Conservation (phyloP, 306 rosid species). For the Vigna nakashimae region DNA sequence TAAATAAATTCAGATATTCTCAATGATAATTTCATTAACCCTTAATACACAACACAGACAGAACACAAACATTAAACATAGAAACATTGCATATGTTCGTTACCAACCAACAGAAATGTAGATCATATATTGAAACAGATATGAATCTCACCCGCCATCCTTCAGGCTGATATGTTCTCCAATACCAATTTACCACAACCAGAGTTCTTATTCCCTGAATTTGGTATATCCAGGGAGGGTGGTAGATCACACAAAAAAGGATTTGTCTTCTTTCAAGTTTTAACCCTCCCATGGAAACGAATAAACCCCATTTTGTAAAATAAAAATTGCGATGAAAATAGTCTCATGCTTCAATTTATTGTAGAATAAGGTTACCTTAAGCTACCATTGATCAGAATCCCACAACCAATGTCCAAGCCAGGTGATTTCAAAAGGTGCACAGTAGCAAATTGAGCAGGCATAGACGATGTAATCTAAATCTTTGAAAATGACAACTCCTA, state of each 20-base stretch:
- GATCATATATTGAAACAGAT: background rate
- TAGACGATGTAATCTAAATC: conserved; percentile 7
- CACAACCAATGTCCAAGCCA: background rate
- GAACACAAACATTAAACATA: conserved; percentile 1
- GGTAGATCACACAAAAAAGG: background rate
- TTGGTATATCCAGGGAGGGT: background rate
- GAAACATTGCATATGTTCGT: conserved; percentile 1
- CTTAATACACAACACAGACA: background rate
- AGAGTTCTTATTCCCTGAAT: background rate
- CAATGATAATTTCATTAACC: conserved; percentile 3
- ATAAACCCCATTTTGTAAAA: conserved; percentile 9
- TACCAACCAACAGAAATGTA: background rate
- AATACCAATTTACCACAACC: background rate
- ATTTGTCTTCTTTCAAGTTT: background rate
- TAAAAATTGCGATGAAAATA: background rate
- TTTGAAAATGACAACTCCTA: background rate
- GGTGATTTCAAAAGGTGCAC: conserved; percentile 2
- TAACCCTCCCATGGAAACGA: conserved; percentile 9
- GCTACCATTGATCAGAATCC: conserved; percentile 1
- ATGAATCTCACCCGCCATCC: conserved; percentile 1
- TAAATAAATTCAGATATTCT: background rate
- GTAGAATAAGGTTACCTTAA: conserved; percentile 15
- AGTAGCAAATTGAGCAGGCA: conserved; percentile 14
- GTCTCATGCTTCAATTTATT: conserved; percentile 25
- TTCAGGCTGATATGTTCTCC: background rate